Evolutionary conservation across 192 early-diverging fungal species (phyloP).

Genomic region (Funneliformis geosporum): DNA sequence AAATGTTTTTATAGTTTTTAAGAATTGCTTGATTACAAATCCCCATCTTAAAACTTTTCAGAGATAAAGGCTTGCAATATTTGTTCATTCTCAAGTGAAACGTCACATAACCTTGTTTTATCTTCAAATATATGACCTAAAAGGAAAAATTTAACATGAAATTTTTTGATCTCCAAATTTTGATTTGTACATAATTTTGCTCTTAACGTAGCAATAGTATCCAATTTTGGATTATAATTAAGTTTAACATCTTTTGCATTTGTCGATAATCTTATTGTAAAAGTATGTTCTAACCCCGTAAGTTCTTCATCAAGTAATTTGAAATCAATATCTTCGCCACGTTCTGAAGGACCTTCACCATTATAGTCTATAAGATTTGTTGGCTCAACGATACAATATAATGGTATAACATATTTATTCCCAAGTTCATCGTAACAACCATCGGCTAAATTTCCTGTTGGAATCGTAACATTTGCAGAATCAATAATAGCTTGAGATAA

Average conservation of each 20-base stretch:
- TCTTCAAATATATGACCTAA: slow-evolving; percentile 50
- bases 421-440: slow-evolving; percentile 84
- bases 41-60: slow-evolving; percentile 19
- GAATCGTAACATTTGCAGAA: slow-evolving; percentile 64
- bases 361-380: slow-evolving; percentile 48
- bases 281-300: not conserved
- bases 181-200: slow-evolving; percentile 33
- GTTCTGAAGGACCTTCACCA: slow-evolving; percentile 23
- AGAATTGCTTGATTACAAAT: too few species aligned
- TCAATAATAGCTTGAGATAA: slow-evolving; percentile 68
- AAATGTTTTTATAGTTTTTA: too few species aligned
- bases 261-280: slow-evolving; percentile 42
- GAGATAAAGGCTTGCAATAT: slow-evolving; percentile 31
- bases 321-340: not conserved
- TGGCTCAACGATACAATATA: slow-evolving; percentile 64
- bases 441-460: slow-evolving; percentile 68
- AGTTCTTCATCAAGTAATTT: slow-evolving; percentile 18
- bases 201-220: slow-evolving; percentile 40
- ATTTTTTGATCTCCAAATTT: slow-evolving; percentile 24
- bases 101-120: slow-evolving; percentile 12
- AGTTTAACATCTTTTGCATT: slow-evolving; percentile 32
- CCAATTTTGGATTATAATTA: slow-evolving; percentile 26
- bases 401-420: slow-evolving; percentile 66
- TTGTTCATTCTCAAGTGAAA: slow-evolving; percentile 11
- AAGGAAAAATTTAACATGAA: slow-evolving; percentile 49